A percentile compares a stretch with the other conserved stretches of the same genome.
These are phyloP conservation scores for Zangia roseola DNA, from an alignment of 768 basidiomycete genomes.

Conservation along the genomic window DNA sequence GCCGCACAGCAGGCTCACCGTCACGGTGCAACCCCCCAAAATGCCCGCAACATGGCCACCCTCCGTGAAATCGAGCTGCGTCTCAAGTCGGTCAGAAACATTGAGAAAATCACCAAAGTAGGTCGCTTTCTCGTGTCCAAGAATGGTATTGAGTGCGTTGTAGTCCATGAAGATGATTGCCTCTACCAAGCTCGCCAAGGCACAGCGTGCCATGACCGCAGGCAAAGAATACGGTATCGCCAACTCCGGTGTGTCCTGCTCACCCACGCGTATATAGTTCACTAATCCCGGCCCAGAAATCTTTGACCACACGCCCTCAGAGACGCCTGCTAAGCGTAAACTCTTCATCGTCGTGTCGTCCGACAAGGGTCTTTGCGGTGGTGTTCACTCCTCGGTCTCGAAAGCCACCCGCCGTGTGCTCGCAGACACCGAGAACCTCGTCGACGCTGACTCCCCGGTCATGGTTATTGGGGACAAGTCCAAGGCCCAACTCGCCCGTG, in stretches of 20 bases:
- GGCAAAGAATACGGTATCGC: constrained; percentile 93
- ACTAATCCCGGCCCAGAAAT: constrained; percentile 58
- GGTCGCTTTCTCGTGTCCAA: constrained; percentile 19
- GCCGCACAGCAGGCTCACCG: constrained; percentile 37
- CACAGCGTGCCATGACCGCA: constrained; percentile 86
- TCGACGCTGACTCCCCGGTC: constrained; percentile 64
- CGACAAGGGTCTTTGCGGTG: constrained; percentile 99
- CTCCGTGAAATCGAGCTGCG: constrained; percentile 96
- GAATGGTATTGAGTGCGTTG: constrained; percentile 5
- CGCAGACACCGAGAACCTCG: constrained; percentile 44
- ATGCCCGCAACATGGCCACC: constrained; percentile 91
- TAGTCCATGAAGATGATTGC: constrained; percentile 99
- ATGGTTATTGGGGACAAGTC: constrained; percentile 97
- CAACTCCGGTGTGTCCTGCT: constrained; percentile 64
- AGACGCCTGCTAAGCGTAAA: constrained; percentile 68
- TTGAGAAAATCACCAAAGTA: constrained; percentile 99
- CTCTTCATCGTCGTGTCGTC: constrained; percentile 95
- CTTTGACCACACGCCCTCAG: constrained; percentile 73
- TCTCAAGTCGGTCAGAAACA: constrained; percentile 94
- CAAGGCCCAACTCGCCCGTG: constrained; percentile 84
- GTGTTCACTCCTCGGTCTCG: constrained; percentile 96
- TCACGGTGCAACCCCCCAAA: constrained; percentile 40
- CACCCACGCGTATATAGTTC: background rate
- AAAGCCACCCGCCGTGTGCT: constrained; percentile 83
- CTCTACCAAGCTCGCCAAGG: constrained; percentile 93